Evolutionary conservation across 2,329 filamentous ascomycete species (phyloP), one percentile per base, ranked within the genome.

Genomic region (Pseudocercospora cruenta): DNA sequence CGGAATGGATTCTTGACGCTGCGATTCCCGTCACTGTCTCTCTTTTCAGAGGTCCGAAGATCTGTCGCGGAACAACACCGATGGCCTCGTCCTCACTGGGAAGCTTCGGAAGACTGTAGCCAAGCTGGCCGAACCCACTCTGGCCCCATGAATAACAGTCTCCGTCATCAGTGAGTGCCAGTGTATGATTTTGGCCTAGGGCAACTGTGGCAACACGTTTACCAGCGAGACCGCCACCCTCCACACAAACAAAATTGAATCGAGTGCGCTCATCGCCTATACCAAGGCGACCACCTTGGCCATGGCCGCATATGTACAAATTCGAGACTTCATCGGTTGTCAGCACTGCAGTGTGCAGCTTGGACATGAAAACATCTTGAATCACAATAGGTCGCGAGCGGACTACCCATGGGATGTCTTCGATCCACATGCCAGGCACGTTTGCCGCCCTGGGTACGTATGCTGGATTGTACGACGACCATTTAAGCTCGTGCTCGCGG

Each of bases 141-240:
- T 90, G 91, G 7, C 95, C 95, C 95, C 95, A 99, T 1, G 93
- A 95, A 83, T 92, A 97, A 5, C 97, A 87, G 71, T 96, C 92
- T n/a, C 95, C 94, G 61, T 89, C 85, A n/a, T 89, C 89, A 3
- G 92, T 91, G 5, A 98, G 83, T 1, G 93, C 94, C 77, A 99
- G 84, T 2, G 91, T 92, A 77, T 99, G 95, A 71, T 97, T 95
- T 75, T 96, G 92, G 0, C 95, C 95, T 2, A 99, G 84, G 1
- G 93, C 93, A 55, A 97, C 85, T n/a, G 88, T 87, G 2, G 86
- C 82, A 4, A 97, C 85, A 72, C 88, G 91, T 76, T 90, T 94
- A 60, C 92, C 90, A 0, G 86, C 82, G 3, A 97, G 81, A 1
- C 84, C 87, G 1, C 91, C 91, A 1, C 88, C 88, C 75, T 94